Base-by-base conservation (phyloP, 345 rosid genomes). In the Eucalyptus victrix region DNA sequence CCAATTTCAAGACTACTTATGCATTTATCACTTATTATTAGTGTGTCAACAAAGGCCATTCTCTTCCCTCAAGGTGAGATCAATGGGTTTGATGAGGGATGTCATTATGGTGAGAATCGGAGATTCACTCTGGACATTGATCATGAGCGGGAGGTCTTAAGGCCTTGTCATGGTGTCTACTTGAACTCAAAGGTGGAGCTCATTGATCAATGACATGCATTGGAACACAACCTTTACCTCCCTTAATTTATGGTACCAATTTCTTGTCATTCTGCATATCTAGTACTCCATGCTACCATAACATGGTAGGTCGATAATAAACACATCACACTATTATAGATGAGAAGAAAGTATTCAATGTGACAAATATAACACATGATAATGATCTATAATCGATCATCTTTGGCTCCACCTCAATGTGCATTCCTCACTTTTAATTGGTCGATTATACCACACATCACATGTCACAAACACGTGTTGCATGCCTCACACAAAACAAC, bases 1-100 rank as follows among this genome's bases (percentile, higher is more conserved):
- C 0, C 0, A 56, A 26, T 56, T 9, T 56, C 0, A 0, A 0
- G 14, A 23, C 3, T 56, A 0, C 0, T 26, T 26, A 26, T 3
- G 7, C 2, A 3, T 34, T 69, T 69, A 69, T 69, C 12, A 2
- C 23, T 72, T 10, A 56, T 24, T 2, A 26, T 34, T 8, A 2
- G 0, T 19, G 44, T 0, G 4, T 5, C 1, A 0, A 19, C 24
- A 72, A 34, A 10, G 81, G 14, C 2, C 14, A 3, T 69, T 17
- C 42, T n/a, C 80, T 72, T 37, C 81, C 26, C 44, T 18, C 14
- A 37, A 18, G 5, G 45, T 11, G 28, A 37, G 81, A 37, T 10
- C 1, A 19, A 6, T 0, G 3, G 44, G 81, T 37, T 21, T 21
- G 4, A 10, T 6, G 45, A 5, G 45, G 14, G 26, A 72, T 10